Conservation (phyloP, 1,284 basidiomycete genomes). For the Volvariella volvacea region DNA sequence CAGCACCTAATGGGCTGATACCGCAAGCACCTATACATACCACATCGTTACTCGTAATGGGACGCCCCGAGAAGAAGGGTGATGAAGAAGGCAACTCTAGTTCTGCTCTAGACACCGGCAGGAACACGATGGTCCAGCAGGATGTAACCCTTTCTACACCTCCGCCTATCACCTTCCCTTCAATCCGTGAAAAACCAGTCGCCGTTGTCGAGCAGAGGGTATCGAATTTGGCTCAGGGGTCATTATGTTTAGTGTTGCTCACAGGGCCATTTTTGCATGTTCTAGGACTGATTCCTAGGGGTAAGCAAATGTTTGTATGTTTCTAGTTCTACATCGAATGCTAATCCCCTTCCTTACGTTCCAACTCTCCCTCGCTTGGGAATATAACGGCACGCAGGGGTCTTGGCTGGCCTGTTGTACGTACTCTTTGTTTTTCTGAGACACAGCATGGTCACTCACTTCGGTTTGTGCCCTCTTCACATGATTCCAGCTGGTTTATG, state of each 20-base stretch:
- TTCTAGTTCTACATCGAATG: background rate
- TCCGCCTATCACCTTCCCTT: background rate
- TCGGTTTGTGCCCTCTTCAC: background rate
- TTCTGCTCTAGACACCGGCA: background rate
- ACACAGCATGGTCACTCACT: background rate
- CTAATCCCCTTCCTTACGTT: background rate
- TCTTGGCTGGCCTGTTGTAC: conserved; percentile 71
- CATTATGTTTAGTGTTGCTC: conserved; percentile 74
- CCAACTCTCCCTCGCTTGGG: background rate
- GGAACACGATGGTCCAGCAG: background rate
- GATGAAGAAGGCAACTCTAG: conserved; percentile 28
- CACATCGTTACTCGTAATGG: conserved; percentile 76
- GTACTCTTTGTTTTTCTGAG: conserved; percentile 17
- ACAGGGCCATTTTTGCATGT: conserved; percentile 80
- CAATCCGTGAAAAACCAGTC: conserved; percentile 52
- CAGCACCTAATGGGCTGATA: conserved; percentile 93
- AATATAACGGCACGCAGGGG: conserved; percentile 29
- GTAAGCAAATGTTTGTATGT: conserved; percentile 18
- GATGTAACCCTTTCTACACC: background rate
- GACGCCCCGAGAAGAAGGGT: conserved; percentile 33
- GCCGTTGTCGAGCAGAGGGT: conserved; percentile 86
- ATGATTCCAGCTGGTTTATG: conserved; percentile 76
- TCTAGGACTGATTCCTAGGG: conserved; percentile 70
- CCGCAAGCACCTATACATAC: conserved; percentile 97
- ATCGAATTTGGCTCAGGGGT: conserved; percentile 82